A percentile compares a stretch with the other conserved stretches of the same genome.
These are phyloP conservation scores for Phycomyces blakesleeanus DNA, from an alignment of 192 early-diverging fungal species.

Conservation along the genomic window DNA sequence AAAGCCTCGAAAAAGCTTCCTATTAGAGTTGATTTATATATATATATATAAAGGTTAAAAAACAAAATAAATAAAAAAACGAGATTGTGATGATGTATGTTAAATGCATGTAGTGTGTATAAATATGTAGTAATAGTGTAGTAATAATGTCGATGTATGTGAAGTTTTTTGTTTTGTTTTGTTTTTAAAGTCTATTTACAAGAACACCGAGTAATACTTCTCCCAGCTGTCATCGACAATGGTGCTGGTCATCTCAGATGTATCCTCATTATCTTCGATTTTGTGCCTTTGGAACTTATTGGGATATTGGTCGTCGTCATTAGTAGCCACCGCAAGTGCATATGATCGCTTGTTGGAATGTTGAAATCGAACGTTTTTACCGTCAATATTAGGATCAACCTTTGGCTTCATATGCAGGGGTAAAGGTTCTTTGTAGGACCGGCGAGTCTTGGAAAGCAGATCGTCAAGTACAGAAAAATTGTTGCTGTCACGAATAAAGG, in stretches of 20 bases:
- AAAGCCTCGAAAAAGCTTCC: no score
- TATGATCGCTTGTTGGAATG: constrained; percentile 1
- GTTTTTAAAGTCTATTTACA: not conserved
- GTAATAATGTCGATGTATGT: no score
- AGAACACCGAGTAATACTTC: constrained; percentile 1
- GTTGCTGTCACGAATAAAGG: constrained; percentile 10
- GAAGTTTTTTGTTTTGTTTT: no score
- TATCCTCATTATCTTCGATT: not conserved
- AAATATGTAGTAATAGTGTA: no score
- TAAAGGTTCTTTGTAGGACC: constrained; percentile 3
- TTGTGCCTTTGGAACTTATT: not conserved
- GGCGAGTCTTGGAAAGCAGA: constrained; percentile 6
- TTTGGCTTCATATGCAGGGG: not conserved
- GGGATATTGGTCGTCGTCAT: not conserved
- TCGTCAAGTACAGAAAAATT: constrained; percentile 10
- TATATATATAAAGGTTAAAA: no score
- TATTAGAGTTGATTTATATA: no score
- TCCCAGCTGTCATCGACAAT: constrained; percentile 1
- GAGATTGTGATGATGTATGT: no score
- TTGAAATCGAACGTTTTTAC: constrained; percentile 11
- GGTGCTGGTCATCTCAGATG: not conserved
- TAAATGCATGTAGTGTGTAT: no score
- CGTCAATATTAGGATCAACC: constrained; percentile 6
- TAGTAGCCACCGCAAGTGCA: not conserved
- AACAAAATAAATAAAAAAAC: no score